Base-by-base conservation (phyloP, 2,329 filamentous ascomycete genomes). In the Penicillium sp. region DNA sequence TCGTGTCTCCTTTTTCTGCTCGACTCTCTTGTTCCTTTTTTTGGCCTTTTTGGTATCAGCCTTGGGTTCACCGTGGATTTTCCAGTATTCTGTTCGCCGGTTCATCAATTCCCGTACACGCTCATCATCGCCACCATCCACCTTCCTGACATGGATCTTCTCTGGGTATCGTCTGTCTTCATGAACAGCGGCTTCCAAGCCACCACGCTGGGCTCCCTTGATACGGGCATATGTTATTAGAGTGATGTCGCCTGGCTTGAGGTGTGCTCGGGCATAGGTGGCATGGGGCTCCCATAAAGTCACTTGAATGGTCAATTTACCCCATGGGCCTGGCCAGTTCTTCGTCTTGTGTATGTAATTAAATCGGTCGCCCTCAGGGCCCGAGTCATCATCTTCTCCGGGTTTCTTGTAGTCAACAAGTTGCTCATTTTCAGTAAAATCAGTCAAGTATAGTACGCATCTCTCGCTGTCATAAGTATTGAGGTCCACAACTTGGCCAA, bases 141-240 rank as follows among this genome's bases (percentile, higher is more conserved):
- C 59, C 9, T 77, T 64, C 10, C 69, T 68, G n/a, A 91, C 72
- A 37, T 79, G 74, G n/a, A 88, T 61, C 56, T 79, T 82, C 7
- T 71, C 59, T 2, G 72, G 71, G 55, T 69, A 72, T 1, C 59
- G 58, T 6, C 68, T 68, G 58, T 93, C 87, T 45, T 76, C 75
- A 56, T 84, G 82, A 21, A 95, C 66, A 46, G 74, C 80, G 2
- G 86, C 90, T 66, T 95, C 89, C 0, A 95, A 71, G 51, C 78
- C 74, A 45, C 78, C 74, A 43, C 63, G 24, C 24, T 3, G 72
- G 12, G 78, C 77, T 19, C 69, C 70, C 55, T 84, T 87, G 54
- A 88, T 75, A 19, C 84, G 84, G 3, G 95, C 75, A 59, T 96
- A 95, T 21, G 73, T 76, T 6, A 96, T 67, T 4, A 69, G 69